Percentiles rank a stretch among this genome's conserved stretches.
Conservation (phyloP, 345 rosid genomes). For the Boechera divaricarpa region DNA sequence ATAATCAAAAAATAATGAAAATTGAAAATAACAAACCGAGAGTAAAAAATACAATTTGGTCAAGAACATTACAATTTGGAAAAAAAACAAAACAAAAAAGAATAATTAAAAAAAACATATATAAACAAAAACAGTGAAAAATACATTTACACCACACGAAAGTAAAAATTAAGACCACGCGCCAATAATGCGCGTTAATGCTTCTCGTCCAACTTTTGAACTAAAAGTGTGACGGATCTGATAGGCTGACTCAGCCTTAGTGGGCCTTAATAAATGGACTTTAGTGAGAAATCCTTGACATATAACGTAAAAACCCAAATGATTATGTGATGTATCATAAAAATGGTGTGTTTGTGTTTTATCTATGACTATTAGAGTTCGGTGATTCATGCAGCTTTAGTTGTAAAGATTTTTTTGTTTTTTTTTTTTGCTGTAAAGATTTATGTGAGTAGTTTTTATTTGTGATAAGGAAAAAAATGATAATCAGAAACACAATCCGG, state of each 20-base stretch:
- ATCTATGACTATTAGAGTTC: background rate
- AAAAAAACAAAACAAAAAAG: background rate
- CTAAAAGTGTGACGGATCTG: too few relatives aligned
- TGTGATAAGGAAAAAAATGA: background rate
- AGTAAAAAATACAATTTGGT: background rate
- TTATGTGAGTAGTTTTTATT: background rate
- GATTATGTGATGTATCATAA: conserved; percentile 4
- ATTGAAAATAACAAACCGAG: background rate
- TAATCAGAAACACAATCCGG: conserved; percentile 22
- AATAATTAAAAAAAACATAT: too few relatives aligned
- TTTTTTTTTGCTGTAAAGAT: background rate
- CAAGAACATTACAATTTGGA: too few relatives aligned
- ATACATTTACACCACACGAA: too few relatives aligned
- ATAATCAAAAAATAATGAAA: too few relatives aligned
- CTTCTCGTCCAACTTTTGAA: background rate
- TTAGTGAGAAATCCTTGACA: background rate
- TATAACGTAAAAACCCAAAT: background rate
- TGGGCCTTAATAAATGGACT: background rate
- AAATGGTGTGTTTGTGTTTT: background rate
- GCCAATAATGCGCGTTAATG: background rate
- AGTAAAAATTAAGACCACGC: background rate
- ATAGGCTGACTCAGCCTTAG: too few relatives aligned
- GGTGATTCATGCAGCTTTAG: conserved; percentile 37
- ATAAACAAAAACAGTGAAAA: too few relatives aligned
- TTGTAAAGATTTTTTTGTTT: background rate